Base-by-base conservation (phyloP, 2,329 filamentous ascomycete genomes). In the Colletotrichum sidae region DNA sequence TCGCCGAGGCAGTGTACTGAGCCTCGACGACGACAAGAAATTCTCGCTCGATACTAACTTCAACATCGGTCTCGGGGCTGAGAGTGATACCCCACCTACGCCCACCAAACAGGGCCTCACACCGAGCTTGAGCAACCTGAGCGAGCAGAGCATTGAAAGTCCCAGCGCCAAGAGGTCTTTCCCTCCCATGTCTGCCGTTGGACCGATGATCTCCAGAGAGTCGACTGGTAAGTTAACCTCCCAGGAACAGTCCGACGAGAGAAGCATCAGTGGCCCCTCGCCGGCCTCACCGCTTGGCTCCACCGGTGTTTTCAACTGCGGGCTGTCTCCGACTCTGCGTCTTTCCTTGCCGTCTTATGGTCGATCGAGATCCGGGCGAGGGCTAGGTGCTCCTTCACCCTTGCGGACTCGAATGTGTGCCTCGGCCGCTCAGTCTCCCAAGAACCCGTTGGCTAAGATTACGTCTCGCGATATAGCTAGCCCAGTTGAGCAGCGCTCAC, bases 71-170 rank as follows among this genome's bases (percentile, higher is more conserved):
- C 15, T 59, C 4, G 62, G 56, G 34, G 17, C 50, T 50, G 65
- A 55, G 10, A 55, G 80, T 44, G 94, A 97, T 54, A 83, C 95
- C 62, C 94, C 95, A n/a, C 94, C 95, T 1, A 99, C 96, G 1
- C 96, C 96, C 1, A 98, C 96, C 0, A 98, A 97, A 77, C 88
- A 88, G 69, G 80, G 74, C 65, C 79, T 79, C 60, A 80, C 76
- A 45, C 80, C 77, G 71, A 85, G 77, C 68, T 71, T 79, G 59
- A 76, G 73, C 67, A 75, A 78, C 47, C 70, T 79, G 42, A 77
- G 74, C 51, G 77, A 77, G 45, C 68, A 76, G 33, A 78, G 78
- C 65, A 72, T 80, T 11, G 83, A 84, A 55, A 84, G 81, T 65
- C 83, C 83, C 6, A 85, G 81, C 47, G 76, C 80, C 25, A 81